Base-by-base conservation (phyloP, 2,329 filamentous ascomycete species). In the Teratosphaeria zuluensis region DNA sequence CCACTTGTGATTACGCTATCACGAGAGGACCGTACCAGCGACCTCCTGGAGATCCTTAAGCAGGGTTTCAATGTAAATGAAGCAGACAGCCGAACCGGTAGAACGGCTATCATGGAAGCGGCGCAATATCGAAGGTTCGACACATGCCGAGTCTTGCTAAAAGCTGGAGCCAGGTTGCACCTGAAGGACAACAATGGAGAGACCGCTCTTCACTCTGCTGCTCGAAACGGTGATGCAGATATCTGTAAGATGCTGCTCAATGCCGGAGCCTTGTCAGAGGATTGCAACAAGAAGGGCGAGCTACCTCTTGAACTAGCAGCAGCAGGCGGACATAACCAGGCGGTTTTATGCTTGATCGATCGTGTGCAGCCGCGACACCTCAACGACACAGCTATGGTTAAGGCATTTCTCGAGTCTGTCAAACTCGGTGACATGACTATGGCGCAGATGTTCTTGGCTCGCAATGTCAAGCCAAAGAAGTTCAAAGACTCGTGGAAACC, bases 401-500 rank as follows among this genome's bases (percentile, higher is more conserved):
- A 42, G 12, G 57, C 60, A 2, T 63, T 64, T 19, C 51, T 63
- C 12, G 58, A 60, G 28, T 38, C 59, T 4, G 54, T 64, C 53
- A 63, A 53, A 42, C 30, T 42, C 7, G 62, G 63, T 6, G 58
- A 65, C 19, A 58, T 63, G 30, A 21, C 54, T 7, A 61, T 59
- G 11, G 62, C 61, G 11, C 59, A 60, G 52, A 58, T 56, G 19
- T 56, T 65, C 32, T 52, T 65, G 16, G 54, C 54, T 33, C 56
- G 56, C 21, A 58, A 59, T 21, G 59, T 65, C 2, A 61, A 63
- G 46, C 59, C 60, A n/a, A 63, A 62, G 58, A 64, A 60, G 59
- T 53, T 65, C 28, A 65, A 64, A 53, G 62, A 65, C 11, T 55
- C 63, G 8, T 63, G 61, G 61, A 61, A 61, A 54, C 53, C 58